Evolutionary conservation across 805 yeast genomes (phyloP).

Genomic region (Scheffersomyces stipitis): DNA sequence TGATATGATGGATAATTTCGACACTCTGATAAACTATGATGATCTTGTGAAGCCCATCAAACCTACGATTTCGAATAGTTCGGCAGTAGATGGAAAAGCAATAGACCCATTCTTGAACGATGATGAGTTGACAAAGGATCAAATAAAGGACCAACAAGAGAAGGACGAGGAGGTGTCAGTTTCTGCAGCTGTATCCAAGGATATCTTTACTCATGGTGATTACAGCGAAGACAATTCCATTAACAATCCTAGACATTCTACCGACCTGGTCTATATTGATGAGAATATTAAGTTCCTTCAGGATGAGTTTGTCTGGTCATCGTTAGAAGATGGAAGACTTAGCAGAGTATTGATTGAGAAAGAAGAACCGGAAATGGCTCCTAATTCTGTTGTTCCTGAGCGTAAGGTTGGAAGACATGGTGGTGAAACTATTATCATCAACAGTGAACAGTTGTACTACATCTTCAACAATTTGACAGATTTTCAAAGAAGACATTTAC

Average conservation of each 20-base stretch:
- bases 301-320: slow-evolving; percentile 25
- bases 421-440: slow-evolving; percentile 19
- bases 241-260: slow-evolving; percentile 6
- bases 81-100: slow-evolving; percentile 2
- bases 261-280: slow-evolving; percentile 29
- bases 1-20: slow-evolving; percentile 27
- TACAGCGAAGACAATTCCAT: background rate
- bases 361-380: slow-evolving; percentile 4
- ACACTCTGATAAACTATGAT: slow-evolving; percentile 13
- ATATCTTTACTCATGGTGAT: too few relatives aligned
- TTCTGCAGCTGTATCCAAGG: too few relatives aligned
- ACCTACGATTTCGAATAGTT: too few relatives aligned
- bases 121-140: slow-evolving; percentile 42
- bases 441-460: slow-evolving; percentile 24
- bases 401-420: slow-evolving; percentile 1
- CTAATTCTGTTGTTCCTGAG: slow-evolving; percentile 1
- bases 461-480: slow-evolving; percentile 23
- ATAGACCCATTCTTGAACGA: slow-evolving; percentile 35
- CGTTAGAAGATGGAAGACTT: slow-evolving; percentile 2
- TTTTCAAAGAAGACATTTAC: slow-evolving; percentile 24
- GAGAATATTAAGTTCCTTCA: slow-evolving; percentile 30
- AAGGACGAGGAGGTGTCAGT: slow-evolving; percentile 19
- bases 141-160: slow-evolving; percentile 38
- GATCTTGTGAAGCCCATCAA: slow-evolving; percentile 1
- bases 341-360: background rate